phyloP scores from a whole-genome alignment of 148 eudicot species.

The Heliosperma pusillum region DNA sequence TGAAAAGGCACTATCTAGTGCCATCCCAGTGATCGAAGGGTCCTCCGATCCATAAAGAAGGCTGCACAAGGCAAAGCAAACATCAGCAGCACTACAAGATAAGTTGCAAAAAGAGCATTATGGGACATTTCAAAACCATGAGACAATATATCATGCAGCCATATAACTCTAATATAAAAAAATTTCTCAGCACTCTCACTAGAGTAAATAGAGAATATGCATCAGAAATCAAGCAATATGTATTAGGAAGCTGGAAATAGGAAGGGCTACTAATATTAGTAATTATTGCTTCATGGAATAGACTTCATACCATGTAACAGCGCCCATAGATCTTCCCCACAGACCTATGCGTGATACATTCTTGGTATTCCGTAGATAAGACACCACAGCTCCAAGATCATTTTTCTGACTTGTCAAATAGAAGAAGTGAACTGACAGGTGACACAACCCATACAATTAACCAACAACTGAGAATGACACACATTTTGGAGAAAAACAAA shows the following conservation, averaged over 20 bases:
- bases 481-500: constrained; percentile 17
- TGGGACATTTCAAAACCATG: not conserved
- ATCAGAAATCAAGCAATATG: not conserved
- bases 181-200: constrained; percentile 9
- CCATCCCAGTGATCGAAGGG: constrained; percentile 91
- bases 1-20: constrained; percentile 87
- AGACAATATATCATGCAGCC: not conserved
- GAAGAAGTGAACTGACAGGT: constrained; percentile 12
- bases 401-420: constrained; percentile 54
- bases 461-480: not conserved
- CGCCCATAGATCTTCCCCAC: constrained; percentile 98
- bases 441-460: constrained; percentile 1
- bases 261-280: no score
- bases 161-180: no score
- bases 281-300: constrained; percentile 7
- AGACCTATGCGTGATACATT: constrained; percentile 70
- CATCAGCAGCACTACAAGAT: not conserved
- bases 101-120: not conserved
- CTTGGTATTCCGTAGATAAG: constrained; percentile 55
- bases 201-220: not conserved
- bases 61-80: constrained; percentile 45
- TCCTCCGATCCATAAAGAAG: constrained; percentile 94
- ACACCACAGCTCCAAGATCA: constrained; percentile 79
- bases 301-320: constrained; percentile 71
- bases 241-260: no score